phyloP scores from a whole-genome alignment of 1,284 basidiomycete genomes.

The Hypsizygus ulmarius region DNA sequence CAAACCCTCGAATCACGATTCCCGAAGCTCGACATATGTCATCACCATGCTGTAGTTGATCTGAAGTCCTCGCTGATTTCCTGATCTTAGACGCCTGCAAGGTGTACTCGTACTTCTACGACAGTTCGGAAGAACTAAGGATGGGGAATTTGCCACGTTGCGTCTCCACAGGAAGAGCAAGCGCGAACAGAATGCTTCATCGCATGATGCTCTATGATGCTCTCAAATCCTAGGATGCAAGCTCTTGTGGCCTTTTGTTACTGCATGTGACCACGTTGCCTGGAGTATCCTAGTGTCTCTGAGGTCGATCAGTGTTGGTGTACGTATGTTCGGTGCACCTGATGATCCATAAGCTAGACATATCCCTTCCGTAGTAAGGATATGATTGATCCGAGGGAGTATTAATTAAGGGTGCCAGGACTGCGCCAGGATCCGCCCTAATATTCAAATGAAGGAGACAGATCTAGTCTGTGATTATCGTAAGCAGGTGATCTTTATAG shows the following conservation, averaged over 20 bases:
- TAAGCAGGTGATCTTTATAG: no score
- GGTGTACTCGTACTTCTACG: slow-evolving; percentile 2
- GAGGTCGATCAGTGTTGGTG: neutral
- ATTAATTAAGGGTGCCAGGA: slow-evolving; percentile 5
- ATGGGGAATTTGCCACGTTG: no score
- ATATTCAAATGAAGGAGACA: no score
- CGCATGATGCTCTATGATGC: neutral
- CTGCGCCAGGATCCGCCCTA: no score
- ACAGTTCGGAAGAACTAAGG: slow-evolving; percentile 1
- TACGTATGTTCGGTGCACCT: neutral
- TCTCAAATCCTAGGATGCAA: neutral
- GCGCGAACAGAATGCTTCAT: neutral
- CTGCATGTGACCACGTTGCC: neutral
- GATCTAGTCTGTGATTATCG: no score
- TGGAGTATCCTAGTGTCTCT: slow-evolving; percentile 1
- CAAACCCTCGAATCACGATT: slow-evolving; percentile 26
- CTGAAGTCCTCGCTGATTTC: neutral
- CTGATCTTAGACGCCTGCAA: slow-evolving; percentile 2
- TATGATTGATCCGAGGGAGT: slow-evolving; percentile 16
- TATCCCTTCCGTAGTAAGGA: neutral
- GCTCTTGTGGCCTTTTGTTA: neutral
- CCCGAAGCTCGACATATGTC: slow-evolving; percentile 1
- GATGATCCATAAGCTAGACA: neutral
- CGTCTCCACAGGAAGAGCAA: neutral
- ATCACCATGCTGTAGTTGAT: neutral